These are phyloP conservation scores for Rutstroemia sydowiana DNA, from an alignment of 2,329 filamentous ascomycete species.

Conservation along the genomic window DNA sequence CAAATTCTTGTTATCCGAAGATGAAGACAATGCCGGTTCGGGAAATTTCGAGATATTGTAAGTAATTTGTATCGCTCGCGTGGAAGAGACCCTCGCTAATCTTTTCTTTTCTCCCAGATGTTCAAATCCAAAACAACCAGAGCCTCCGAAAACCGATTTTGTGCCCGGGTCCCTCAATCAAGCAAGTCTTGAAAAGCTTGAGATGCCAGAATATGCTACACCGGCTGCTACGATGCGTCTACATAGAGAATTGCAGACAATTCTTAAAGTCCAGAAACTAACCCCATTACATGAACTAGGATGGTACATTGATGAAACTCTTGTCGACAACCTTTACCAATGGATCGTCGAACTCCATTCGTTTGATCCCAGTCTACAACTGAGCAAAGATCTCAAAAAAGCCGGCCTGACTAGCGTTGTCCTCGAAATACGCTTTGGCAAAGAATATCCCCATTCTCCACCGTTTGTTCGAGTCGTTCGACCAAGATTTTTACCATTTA, in stretches of 20 bases:
- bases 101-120: background rate
- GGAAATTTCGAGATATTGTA: conserved; percentile 13
- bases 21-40: conserved; percentile 20
- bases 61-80: background rate
- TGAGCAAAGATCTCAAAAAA: conserved; percentile 67
- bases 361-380: conserved; percentile 60
- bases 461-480: conserved; percentile 80
- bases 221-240: conserved; percentile 53
- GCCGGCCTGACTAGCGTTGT: conserved; percentile 60
- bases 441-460: conserved; percentile 67
- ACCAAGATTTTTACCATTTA: conserved; percentile 69
- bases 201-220: conserved; percentile 58
- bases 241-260: conserved; percentile 53
- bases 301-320: conserved; percentile 68
- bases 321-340: conserved; percentile 61
- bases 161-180: conserved; percentile 59
- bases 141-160: conserved; percentile 47
- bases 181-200: conserved; percentile 54
- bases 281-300: conserved; percentile 61
- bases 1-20: conserved; percentile 33
- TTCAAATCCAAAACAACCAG: background rate
- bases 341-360: conserved; percentile 89
- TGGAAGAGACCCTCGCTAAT: background rate
- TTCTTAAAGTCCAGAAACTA: conserved; percentile 56
- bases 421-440: conserved; percentile 73